These are phyloP conservation scores for Tulasnella sp. DNA, from an alignment of 768 basidiomycete genomes.

Conservation along the genomic window DNA sequence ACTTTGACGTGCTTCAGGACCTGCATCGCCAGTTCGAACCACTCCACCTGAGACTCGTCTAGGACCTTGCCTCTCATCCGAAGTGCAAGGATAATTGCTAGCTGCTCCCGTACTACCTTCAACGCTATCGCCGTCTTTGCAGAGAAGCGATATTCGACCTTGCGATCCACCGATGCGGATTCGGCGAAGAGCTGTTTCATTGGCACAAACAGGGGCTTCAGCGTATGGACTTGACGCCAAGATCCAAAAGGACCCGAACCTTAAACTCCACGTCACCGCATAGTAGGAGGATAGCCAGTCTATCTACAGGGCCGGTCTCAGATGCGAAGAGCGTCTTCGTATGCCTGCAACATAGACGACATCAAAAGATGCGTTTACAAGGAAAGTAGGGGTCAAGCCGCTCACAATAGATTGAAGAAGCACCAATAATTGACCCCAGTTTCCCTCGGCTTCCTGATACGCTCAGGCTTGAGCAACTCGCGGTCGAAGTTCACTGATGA, in stretches of 20 bases:
- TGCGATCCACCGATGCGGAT: slow-evolving; percentile 71
- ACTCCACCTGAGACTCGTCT: slow-evolving; percentile 46
- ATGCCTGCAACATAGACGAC: slow-evolving; percentile 47
- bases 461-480: slow-evolving; percentile 25
- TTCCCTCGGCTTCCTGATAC: slow-evolving; percentile 34
- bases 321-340: slow-evolving; percentile 88
- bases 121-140: slow-evolving; percentile 71
- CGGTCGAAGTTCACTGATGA: slow-evolving; percentile 79
- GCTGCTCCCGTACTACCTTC: slow-evolving; percentile 60
- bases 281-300: slow-evolving; percentile 65
- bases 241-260: slow-evolving; percentile 33
- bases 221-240: no score
- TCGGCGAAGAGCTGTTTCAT: slow-evolving; percentile 69
- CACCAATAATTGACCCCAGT: slow-evolving; percentile 64
- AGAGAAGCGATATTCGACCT: slow-evolving; percentile 58
- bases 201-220: slow-evolving; percentile 8
- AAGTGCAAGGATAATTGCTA: slow-evolving; percentile 47
- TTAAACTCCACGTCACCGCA: slow-evolving; percentile 90
- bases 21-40: slow-evolving; percentile 63
- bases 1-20: slow-evolving; percentile 36
- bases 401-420: slow-evolving; percentile 82
- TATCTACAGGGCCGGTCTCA: slow-evolving; percentile 87
- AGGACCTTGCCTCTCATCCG: slow-evolving; percentile 57
- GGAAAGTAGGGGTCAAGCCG: neutral
- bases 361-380: slow-evolving; percentile 12